A percentile compares a stretch with the other conserved stretches of the same genome.
Evolutionary conservation across 2,329 filamentous ascomycete genomes (phyloP).

Genomic region (Hypoxylon sp.): DNA sequence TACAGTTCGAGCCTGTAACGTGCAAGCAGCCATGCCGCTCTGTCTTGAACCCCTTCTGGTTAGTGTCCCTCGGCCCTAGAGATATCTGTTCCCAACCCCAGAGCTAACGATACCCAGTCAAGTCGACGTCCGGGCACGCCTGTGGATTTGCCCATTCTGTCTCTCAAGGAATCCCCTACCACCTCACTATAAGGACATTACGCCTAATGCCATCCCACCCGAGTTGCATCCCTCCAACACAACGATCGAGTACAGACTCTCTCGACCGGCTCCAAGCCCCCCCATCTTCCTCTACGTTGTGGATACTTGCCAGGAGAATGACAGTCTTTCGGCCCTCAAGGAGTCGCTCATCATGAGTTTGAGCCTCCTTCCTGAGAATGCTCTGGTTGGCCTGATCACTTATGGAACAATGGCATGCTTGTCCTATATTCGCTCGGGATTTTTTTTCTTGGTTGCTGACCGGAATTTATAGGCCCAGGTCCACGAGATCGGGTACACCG

Average conservation of each 20-base stretch:
- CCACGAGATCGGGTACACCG: slow-evolving; percentile 96
- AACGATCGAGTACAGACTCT: slow-evolving; percentile 89
- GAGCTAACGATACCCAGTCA: slow-evolving; percentile 65
- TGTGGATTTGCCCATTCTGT: slow-evolving; percentile 93
- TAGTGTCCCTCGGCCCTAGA: slow-evolving; percentile 51
- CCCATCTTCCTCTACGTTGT: slow-evolving; percentile 91
- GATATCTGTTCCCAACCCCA: slow-evolving; percentile 7
- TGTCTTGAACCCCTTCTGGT: slow-evolving; percentile 98
- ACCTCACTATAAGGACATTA: slow-evolving; percentile 91
- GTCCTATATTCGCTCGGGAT: neutral
- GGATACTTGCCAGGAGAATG: slow-evolving; percentile 89
- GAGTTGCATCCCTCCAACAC: slow-evolving; percentile 86
- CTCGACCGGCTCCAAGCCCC: slow-evolving; percentile 83
- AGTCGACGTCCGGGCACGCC: slow-evolving; percentile 83
- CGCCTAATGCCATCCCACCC: slow-evolving; percentile 82
- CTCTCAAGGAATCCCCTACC: slow-evolving; percentile 85
- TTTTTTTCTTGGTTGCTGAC: slow-evolving; percentile 41
- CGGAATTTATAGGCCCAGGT: slow-evolving; percentile 78
- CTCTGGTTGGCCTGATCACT: slow-evolving; percentile 85
- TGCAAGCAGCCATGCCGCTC: slow-evolving; percentile 97
- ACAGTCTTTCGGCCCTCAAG: slow-evolving; percentile 84
- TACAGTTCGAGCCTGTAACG: slow-evolving; percentile 96
- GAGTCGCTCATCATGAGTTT: slow-evolving; percentile 89
- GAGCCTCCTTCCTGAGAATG: slow-evolving; percentile 83
- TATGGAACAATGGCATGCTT: slow-evolving; percentile 88